A percentile compares a stretch with the other conserved stretches of the same genome.
These are phyloP conservation scores for Parafenestella ontariensis DNA, from an alignment of 2,329 filamentous ascomycete genomes.

Conservation along the genomic window DNA sequence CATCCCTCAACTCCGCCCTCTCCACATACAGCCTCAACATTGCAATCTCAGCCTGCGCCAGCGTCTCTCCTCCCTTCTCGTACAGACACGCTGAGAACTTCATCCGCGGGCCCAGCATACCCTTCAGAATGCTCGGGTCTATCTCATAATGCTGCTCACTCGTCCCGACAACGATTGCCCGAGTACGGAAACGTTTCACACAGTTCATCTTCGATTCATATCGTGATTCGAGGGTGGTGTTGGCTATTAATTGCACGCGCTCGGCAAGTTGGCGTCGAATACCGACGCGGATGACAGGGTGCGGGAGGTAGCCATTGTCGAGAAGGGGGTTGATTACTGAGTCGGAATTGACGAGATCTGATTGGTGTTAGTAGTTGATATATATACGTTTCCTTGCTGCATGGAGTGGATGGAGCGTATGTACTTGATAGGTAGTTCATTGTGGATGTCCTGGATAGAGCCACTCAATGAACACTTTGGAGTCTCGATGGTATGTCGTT, in stretches of 20 bases:
- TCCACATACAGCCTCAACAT: conserved; percentile 71
- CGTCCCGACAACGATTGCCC: conserved; percentile 74
- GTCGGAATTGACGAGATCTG: conserved; percentile 37
- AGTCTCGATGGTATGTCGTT: background rate
- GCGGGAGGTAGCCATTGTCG: conserved; percentile 70
- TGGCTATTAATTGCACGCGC: conserved; percentile 63
- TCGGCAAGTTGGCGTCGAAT: conserved; percentile 71
- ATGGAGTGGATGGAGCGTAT: background rate
- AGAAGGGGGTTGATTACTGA: conserved; percentile 55
- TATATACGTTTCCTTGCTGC: background rate
- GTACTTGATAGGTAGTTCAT: conserved; percentile 46
- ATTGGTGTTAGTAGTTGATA: background rate
- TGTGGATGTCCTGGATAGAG: conserved; percentile 2
- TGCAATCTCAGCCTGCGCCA: conserved; percentile 69
- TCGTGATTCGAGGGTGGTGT: conserved; percentile 60
- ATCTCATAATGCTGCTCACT: conserved; percentile 75
- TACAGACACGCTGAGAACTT: conserved; percentile 76
- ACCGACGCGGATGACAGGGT: conserved; percentile 67
- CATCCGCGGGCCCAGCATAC: conserved; percentile 71
- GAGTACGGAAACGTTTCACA: conserved; percentile 63
- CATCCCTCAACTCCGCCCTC: conserved; percentile 65
- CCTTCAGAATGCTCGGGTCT: conserved; percentile 67
- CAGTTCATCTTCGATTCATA: conserved; percentile 70
- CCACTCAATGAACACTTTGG: background rate
- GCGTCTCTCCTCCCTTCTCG: conserved; percentile 60